Evolutionary conservation across 2,329 filamentous ascomycete genomes (phyloP), one percentile per base, ranked within the genome.

Genomic region (Calonectria leucothoes): DNA sequence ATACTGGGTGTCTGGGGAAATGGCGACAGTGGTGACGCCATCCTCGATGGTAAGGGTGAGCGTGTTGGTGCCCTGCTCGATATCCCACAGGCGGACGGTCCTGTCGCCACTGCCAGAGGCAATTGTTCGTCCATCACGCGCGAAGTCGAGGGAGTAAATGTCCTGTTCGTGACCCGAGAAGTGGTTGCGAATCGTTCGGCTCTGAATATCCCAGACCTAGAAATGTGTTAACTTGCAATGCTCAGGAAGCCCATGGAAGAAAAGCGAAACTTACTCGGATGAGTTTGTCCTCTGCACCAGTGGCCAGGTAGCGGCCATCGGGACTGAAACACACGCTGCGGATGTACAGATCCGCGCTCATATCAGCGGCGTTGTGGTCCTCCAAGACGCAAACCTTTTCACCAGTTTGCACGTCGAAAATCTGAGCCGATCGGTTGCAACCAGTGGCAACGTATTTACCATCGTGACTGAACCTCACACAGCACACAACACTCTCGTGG

Each of bases 131-230:
- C 96, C 96, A 80, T 98, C 97, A 51, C 95, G 93, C 37, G 96
- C 94, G 84, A 98, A 99, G 85, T 98, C 97, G 6, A 98, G 89
- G 6, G 95, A 98, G 86, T 98, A 98, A 76, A 99, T 99, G 78
- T 99, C 97, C 85, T 99, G 96, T 85, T 99, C 97, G 85, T 99
- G 97, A 29, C 97, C 97, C n/a, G 93, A 90, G 86, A 99, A 98
- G 48, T 95, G 95, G 82, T 97, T 95, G 81, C 95, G 94, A 83
- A 99, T 98, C 11, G 91, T 93, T 79, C 95, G 91, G 70, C 88
- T 90, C 69, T 91, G 89, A 79, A 99, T 98, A 83, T 99, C 97
- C 97, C 97, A 99, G 66, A 99, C 95, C 94, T 96, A 78, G 29
- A 57, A 73, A 55, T 5, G 20, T 14, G n/a, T 80, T 69, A 80